Conservation (phyloP, 2,329 filamentous ascomycete species). For the Pyrenophora seminiperda region DNA sequence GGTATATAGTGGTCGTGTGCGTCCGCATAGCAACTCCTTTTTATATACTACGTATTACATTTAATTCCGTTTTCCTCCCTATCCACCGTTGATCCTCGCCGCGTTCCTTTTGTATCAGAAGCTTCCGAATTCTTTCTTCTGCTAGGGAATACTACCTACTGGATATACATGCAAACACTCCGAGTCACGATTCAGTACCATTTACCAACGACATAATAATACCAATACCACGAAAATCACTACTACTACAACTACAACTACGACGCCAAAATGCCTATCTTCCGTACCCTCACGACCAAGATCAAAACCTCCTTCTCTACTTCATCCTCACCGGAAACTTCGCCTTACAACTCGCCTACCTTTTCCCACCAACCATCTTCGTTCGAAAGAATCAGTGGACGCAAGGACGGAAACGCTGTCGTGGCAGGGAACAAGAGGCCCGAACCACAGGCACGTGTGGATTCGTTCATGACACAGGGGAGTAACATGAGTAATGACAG, state of each 20-base stretch:
- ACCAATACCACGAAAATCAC: background rate
- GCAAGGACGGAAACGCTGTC: conserved; percentile 22
- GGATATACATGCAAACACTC: conserved; percentile 11
- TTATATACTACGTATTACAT: no score
- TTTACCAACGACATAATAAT: background rate
- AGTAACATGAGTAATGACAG: conserved; percentile 20
- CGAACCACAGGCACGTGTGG: conserved; percentile 19
- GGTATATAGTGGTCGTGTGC: conserved; percentile 2
- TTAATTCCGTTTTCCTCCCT: no score
- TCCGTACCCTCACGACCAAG: conserved; percentile 38
- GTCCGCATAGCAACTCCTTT: no score
- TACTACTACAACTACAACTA: background rate
- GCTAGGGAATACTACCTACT: background rate
- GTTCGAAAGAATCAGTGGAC: conserved; percentile 36
- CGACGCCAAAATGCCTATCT: conserved; percentile 32
- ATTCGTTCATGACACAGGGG: conserved; percentile 30
- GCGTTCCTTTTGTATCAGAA: no score
- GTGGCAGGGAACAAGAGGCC: conserved; percentile 17
- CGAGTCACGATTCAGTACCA: background rate
- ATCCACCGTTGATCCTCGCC: no score
- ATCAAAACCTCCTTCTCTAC: conserved; percentile 38
- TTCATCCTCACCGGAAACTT: conserved; percentile 30
- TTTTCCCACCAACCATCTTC: conserved; percentile 20
- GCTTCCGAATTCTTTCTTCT: no score
- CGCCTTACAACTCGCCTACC: conserved; percentile 18